Evolutionary conservation across 441 rosid genomes (phyloP), one percentile per base, ranked within the genome.

Genomic region (Aleurites moluccanus): DNA sequence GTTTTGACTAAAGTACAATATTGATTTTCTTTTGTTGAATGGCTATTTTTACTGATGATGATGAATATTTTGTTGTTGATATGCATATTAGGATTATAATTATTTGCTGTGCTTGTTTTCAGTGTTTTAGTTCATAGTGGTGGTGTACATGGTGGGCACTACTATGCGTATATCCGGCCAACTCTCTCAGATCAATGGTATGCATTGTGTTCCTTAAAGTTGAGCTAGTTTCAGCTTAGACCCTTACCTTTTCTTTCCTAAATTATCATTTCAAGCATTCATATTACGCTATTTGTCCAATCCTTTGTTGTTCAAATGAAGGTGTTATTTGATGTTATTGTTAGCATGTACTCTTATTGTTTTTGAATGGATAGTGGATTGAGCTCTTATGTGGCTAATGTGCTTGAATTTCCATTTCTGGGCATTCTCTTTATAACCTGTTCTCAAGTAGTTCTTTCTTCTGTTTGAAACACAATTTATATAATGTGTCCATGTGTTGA

Each of bases 71-170:
- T 72, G 4, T 25, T 47, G 11, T 33, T 38, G 53, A 71, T 59
- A n/a, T 40, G 42, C 27, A 23, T 40, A 15, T 42, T 71, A 27
- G 40, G 59, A 27, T 59, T 6, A 59, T 20, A 53, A 35, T 40
- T 11, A 18, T 65, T 21, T 44, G 20, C 42, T 77, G 65, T 55
- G 42, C 64, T 73, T 73, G 40, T 72, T 53, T 75, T 64, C 87
- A 92, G 97, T 82, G 97, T 92, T 79, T 83, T 92, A 78, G 97
- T 92, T 80, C 97, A 92, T 71, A 92, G 97, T 62, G 97, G 97
- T 63, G 97, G 97, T 45, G 91, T 92, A 75, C 96, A 92, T 76
- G 98, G 98, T 78, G 98, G 98, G 65, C 98, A 92, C 69, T 92
- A 92, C 78, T 92, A 93, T 86, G 98, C 97, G 55, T 93, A 85